These are phyloP conservation scores for Hypoxylon sp. DNA, from an alignment of 2,329 filamentous ascomycete species.

Conservation along the genomic window DNA sequence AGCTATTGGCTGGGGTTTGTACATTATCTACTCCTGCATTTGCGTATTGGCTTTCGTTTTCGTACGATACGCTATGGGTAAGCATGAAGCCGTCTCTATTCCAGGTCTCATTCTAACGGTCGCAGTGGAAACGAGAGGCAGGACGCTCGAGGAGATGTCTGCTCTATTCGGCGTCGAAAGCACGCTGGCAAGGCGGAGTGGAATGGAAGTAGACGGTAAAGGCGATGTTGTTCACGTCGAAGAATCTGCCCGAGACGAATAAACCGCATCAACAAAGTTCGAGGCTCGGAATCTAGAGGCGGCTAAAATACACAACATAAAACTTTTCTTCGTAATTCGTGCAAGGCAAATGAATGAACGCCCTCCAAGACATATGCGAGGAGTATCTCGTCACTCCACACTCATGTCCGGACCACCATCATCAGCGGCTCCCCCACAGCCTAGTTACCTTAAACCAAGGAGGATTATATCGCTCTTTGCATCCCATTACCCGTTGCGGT, in stretches of 20 bases:
- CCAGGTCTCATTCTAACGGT: conserved; percentile 2
- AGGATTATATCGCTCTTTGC: background rate
- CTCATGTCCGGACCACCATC: background rate
- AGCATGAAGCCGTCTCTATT: background rate
- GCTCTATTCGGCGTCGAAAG: conserved; percentile 40
- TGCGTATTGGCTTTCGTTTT: conserved; percentile 48
- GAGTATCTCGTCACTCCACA: background rate
- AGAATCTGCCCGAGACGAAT: conserved; percentile 1
- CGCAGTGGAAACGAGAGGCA: conserved; percentile 42
- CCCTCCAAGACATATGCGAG: background rate
- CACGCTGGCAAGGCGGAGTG: conserved; percentile 28
- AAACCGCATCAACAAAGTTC: background rate
- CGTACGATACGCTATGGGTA: conserved; percentile 46
- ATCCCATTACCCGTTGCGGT: background rate
- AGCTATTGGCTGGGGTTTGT: conserved; percentile 47
- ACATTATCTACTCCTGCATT: conserved; percentile 46
- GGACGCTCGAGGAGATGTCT: conserved; percentile 43
- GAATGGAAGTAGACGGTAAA: conserved; percentile 17
- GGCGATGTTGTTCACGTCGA: conserved; percentile 4
- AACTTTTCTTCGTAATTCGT: background rate
- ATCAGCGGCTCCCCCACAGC: background rate
- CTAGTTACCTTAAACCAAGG: background rate
- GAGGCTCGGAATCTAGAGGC: background rate
- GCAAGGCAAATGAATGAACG: background rate
- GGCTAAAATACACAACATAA: background rate